Conservation (phyloP, 2,329 filamentous ascomycete genomes). For the Akanthomyces lecanii region DNA sequence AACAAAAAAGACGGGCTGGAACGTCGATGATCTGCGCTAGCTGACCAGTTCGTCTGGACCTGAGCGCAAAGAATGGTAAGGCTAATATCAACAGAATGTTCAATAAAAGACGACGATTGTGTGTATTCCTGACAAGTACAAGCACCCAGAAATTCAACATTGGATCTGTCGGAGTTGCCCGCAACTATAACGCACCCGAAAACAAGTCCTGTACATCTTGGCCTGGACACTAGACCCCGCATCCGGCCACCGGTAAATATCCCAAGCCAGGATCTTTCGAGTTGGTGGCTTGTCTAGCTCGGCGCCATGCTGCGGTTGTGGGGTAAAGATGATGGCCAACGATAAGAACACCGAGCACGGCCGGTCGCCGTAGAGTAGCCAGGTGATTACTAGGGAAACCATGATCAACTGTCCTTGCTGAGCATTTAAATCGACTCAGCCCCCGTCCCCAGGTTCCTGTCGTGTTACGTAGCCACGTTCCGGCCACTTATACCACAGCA, state of each 20-base stretch:
- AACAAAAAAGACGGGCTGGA: neutral
- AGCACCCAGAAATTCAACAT: neutral
- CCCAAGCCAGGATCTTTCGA: neutral
- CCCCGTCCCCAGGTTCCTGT: too few relatives aligned
- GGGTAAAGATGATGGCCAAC: neutral
- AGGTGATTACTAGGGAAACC: neutral
- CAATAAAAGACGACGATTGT: too few relatives aligned
- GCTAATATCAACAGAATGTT: too few relatives aligned
- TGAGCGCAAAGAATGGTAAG: too few relatives aligned
- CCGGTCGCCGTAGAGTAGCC: neutral
- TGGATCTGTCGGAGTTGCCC: neutral
- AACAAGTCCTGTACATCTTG: neutral
- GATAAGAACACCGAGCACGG: neutral
- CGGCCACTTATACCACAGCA: neutral
- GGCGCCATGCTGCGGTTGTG: neutral
- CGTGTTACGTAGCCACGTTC: too few relatives aligned
- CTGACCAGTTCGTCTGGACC: too few relatives aligned
- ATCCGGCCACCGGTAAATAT: neutral
- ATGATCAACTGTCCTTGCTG: neutral
- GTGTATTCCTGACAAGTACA: too few relatives aligned
- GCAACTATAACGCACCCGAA: neutral
- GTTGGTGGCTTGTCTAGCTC: neutral
- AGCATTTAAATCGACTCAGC: neutral
- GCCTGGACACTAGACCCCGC: neutral
- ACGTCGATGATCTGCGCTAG: slow-evolving; percentile 19